phyloP scores from a whole-genome alignment of 2,329 filamentous ascomycete species.

The Corinectria fuckeliana region DNA sequence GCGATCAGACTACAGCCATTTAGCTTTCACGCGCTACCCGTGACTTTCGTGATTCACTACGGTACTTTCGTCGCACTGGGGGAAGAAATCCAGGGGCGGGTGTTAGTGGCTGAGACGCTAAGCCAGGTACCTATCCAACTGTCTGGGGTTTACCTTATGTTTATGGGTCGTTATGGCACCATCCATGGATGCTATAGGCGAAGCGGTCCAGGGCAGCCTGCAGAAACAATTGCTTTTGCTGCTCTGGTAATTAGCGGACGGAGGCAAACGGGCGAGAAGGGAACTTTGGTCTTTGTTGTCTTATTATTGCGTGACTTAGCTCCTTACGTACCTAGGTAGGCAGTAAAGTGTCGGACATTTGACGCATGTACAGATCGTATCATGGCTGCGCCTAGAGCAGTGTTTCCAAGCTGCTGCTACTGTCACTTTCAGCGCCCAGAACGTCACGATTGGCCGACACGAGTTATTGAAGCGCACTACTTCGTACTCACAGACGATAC shows the following conservation, averaged over 20 bases:
- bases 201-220: not conserved
- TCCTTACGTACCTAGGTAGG: too few species aligned
- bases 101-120: constrained; percentile 24
- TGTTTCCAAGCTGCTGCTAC: too few species aligned
- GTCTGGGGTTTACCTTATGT: not conserved
- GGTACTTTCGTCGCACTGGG: constrained; percentile 3
- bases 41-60: constrained; percentile 32
- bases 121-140: too few species aligned
- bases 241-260: not conserved
- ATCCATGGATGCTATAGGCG: not conserved
- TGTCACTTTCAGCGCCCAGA: too few species aligned
- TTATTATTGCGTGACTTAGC: too few species aligned
- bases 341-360: not conserved
- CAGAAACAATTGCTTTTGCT: not conserved
- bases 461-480: too few species aligned
- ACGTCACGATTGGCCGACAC: too few species aligned
- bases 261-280: constrained; percentile 7
- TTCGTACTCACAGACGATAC: too few species aligned
- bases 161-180: too few species aligned
- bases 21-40: constrained; percentile 32
- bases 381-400: too few species aligned
- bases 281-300: constrained; percentile 11
- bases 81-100: constrained; percentile 3
- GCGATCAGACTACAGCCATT: constrained; percentile 28
- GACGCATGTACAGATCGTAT: too few species aligned